A percentile compares a stretch with the other conserved stretches of the same genome.
Evolutionary conservation across 768 basidiomycete species (phyloP).

Genomic region (Leucocoprinus sp.): DNA sequence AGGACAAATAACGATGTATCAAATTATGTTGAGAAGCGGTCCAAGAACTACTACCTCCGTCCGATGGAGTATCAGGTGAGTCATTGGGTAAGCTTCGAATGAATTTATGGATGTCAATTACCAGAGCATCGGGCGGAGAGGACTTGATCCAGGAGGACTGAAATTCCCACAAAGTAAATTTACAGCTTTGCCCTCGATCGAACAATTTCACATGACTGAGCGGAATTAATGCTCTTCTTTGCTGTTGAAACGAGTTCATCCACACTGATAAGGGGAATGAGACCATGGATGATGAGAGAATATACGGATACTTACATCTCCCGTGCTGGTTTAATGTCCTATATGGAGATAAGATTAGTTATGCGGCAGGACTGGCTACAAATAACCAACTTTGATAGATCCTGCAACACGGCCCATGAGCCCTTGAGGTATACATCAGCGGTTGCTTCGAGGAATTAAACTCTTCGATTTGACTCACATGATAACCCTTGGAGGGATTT

Average conservation of each 20-base stretch:
- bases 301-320: constrained; percentile 52
- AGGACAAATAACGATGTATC: no score
- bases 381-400: constrained; percentile 35
- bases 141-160: no score
- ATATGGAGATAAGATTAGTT: constrained; percentile 42
- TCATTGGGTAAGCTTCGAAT: no score
- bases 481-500: constrained; percentile 47
- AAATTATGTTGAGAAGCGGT: no score
- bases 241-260: constrained; percentile 77
- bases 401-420: constrained; percentile 76
- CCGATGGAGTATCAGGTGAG: no score
- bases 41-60: no score
- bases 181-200: constrained; percentile 42
- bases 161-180: background rate
- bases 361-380: constrained; percentile 51
- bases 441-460: background rate
- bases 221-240: constrained; percentile 42
- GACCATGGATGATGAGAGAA: constrained; percentile 6
- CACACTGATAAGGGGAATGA: constrained; percentile 38
- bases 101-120: no score
- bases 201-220: constrained; percentile 29
- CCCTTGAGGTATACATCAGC: constrained; percentile 33
- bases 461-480: constrained; percentile 36
- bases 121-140: no score
- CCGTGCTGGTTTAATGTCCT: constrained; percentile 76